A percentile compares a stretch with the other conserved stretches of the same genome.
Evolutionary conservation across 495 filamentous ascomycete genomes (phyloP).

Genomic region (Aspergillus avenaceus): DNA sequence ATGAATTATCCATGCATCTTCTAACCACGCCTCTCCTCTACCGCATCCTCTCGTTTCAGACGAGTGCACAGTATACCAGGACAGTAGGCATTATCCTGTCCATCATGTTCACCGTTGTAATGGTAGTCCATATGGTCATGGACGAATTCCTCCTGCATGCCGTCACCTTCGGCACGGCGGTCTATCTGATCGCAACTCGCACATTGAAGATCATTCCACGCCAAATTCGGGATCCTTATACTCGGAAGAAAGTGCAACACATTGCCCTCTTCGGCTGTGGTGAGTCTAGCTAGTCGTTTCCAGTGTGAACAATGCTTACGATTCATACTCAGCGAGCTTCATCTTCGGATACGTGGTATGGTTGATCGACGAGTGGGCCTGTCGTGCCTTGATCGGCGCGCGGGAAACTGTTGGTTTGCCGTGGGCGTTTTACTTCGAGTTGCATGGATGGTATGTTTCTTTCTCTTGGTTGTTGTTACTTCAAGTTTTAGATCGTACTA

Average conservation of each 20-base stretch:
- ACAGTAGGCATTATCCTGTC: slow-evolving; percentile 25
- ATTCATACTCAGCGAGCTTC: slow-evolving; percentile 17
- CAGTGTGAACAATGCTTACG: not conserved
- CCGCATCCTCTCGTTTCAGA: slow-evolving; percentile 42
- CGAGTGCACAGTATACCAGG: slow-evolving; percentile 19
- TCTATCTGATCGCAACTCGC: slow-evolving; percentile 24
- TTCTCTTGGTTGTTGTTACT: not conserved
- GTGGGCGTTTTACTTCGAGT: slow-evolving; percentile 48
- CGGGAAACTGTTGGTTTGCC: slow-evolving; percentile 28
- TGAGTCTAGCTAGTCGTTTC: slow-evolving; percentile 8
- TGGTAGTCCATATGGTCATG: slow-evolving; percentile 40
- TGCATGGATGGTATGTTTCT: slow-evolving; percentile 51
- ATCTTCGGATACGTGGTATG: slow-evolving; percentile 20
- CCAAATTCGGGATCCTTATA: slow-evolving; percentile 7
- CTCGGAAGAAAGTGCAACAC: slow-evolving; percentile 10
- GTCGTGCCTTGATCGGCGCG: slow-evolving; percentile 10
- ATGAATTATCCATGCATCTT: slow-evolving; percentile 56
- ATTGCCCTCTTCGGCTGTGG: slow-evolving; percentile 15
- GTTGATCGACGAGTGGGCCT: slow-evolving; percentile 24
- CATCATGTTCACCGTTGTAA: slow-evolving; percentile 27
- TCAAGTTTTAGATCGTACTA: not conserved
- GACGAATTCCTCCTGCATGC: slow-evolving; percentile 32
- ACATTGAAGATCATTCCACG: slow-evolving; percentile 24
- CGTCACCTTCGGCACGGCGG: slow-evolving; percentile 11
- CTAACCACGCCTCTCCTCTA: slow-evolving; percentile 49